phyloP scores from a whole-genome alignment of 139 green algal genomes.

The Coccomyxa sp. region DNA sequence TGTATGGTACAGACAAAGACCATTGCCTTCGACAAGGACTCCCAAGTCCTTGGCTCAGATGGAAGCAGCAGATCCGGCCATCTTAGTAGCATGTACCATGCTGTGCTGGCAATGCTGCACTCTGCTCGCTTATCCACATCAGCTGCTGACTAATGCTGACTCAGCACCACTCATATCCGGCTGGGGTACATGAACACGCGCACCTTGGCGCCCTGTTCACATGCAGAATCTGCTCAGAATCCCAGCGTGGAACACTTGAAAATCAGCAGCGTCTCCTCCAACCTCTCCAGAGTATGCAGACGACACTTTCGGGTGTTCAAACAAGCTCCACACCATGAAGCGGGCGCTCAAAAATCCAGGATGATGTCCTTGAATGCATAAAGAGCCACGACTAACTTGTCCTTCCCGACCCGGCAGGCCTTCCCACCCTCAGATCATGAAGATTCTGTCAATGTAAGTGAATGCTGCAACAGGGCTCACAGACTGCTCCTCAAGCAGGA shows the following conservation, averaged over 20 bases:
- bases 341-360: background rate
- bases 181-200: slow-evolving; percentile 89
- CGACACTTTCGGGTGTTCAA: no score
- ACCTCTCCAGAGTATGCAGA: background rate
- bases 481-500: background rate
- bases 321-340: background rate
- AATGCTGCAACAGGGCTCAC: background rate
- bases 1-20: no score
- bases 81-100: no score
- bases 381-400: no score
- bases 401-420: background rate
- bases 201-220: slow-evolving; percentile 56
- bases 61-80: no score
- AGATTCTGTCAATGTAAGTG: background rate
- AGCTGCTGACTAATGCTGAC: background rate
- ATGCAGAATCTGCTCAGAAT: background rate
- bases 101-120: no score
- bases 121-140: no score
- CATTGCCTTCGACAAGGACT: no score
- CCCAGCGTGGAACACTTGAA: no score
- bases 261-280: no score
- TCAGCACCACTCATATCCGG: slow-evolving; percentile 43
- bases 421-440: background rate
- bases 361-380: background rate
- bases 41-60: no score